These are phyloP conservation scores for Fusarium lyarnte DNA, from an alignment of 2,329 filamentous ascomycete species.

Conservation along the genomic window DNA sequence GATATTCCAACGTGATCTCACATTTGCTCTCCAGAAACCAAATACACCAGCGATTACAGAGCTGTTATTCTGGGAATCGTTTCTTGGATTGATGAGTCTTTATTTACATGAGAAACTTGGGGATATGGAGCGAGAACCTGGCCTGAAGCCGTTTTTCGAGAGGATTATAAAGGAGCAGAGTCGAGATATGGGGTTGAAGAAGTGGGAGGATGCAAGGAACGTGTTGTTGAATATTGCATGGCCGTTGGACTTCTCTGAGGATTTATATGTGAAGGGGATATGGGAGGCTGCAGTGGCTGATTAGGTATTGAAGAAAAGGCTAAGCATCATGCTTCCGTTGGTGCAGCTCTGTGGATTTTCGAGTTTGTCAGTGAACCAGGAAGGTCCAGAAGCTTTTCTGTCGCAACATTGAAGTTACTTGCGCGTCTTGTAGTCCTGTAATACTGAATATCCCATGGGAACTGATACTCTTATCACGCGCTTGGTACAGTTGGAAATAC, in stretches of 20 bases:
- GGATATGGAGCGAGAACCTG: background rate
- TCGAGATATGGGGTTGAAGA: background rate
- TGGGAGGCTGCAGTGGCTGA: background rate
- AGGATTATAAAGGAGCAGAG: background rate
- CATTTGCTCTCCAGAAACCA: background rate
- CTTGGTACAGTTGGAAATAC: background rate
- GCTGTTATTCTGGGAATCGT: background rate
- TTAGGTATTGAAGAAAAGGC: too few relatives aligned
- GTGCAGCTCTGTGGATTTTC: too few relatives aligned
- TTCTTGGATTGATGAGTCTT: background rate
- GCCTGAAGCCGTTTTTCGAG: background rate
- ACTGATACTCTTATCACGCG: fast-evolving
- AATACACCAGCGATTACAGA: background rate
- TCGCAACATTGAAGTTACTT: background rate
- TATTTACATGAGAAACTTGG: background rate
- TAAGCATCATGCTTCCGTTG: too few relatives aligned
- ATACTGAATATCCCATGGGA: background rate
- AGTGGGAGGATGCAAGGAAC: conserved; percentile 2
- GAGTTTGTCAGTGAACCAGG: too few relatives aligned
- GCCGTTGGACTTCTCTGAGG: background rate
- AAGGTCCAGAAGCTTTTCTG: background rate
- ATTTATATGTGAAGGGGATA: background rate
- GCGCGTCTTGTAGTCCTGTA: fast-evolving
- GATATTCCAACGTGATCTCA: conserved; percentile 3
- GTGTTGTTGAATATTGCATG: background rate